Base-by-base conservation (phyloP, 2,329 filamentous ascomycete species). In the Geosmithia morbida region DNA sequence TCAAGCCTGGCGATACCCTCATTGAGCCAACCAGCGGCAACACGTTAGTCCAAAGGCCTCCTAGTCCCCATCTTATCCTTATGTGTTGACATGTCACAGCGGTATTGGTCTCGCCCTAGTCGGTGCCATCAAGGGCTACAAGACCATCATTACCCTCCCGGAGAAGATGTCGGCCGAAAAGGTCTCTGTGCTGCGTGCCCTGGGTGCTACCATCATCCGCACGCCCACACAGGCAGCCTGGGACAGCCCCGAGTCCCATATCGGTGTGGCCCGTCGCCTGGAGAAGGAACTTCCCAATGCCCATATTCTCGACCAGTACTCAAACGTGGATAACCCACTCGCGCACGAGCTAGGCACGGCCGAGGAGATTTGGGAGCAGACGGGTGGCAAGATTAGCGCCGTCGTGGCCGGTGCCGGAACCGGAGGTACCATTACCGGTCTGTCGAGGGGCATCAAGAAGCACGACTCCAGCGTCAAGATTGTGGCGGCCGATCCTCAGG, bases 141-240 rank as follows among this genome's bases (percentile, higher is more conserved):
- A 90, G 67, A 94, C 89, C 41, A 97, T 98, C 67, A 98, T 98
- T 65, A 98, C 92, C 11, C 79, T 98, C 43, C 92, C 92, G 46
- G 92, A 98, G 70, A 98, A 98, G 74, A 98, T 98, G 92, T 96
- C 88, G 1, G 85, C 88, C 44, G 92, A 98, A 68, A 98, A 98
- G 68, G 92, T 98, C 40, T 85, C 90, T 2, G 92, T 98, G 26
- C 75, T 98, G 51, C 85, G 88, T 57, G 90, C 92, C 29, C 77
- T 98, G 46, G 90, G 90, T 53, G 92, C 92, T 41, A 96, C 94
- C 60, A 97, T 98, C 66, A 96, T 98, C 63, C 83, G 92, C 48
- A 98, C 92, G 3, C 92, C 92, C 20, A 98, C 89, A 33, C 87
- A 94, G 66, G 92, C 92, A 39, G 90, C 92, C 41, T 97, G 80